Evolutionary conservation across 306 rosid genomes (phyloP).

Genomic region (Bauhinia variegata): DNA sequence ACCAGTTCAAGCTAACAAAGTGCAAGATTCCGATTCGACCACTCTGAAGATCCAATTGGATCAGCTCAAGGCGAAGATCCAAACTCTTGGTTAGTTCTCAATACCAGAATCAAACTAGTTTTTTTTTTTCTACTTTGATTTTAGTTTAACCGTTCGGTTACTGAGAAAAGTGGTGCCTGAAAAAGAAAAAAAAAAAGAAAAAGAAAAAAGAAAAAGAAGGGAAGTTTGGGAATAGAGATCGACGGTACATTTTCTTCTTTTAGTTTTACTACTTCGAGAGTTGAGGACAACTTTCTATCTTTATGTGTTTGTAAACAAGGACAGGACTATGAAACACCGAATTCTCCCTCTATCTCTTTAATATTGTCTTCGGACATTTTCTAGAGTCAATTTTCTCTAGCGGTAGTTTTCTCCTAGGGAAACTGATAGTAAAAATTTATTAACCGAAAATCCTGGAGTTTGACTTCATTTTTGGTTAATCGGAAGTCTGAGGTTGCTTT

Average conservation of each 20-base stretch:
- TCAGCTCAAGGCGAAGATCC: constrained; percentile 78
- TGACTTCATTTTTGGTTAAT: background rate
- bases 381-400: too few relatives aligned
- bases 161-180: background rate
- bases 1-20: constrained; percentile 28
- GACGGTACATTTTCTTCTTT: background rate
- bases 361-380: too few relatives aligned
- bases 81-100: constrained; percentile 60
- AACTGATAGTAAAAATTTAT: background rate
- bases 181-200: background rate
- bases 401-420: background rate
- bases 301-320: background rate
- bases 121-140: too few relatives aligned
- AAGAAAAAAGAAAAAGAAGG: background rate
- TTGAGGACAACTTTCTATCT: too few relatives aligned
- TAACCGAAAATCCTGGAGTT: background rate
- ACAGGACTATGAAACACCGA: constrained; percentile 4
- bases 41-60: constrained; percentile 70
- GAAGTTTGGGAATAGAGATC: background rate
- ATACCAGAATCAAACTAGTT: background rate
- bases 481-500: background rate
- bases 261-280: too few relatives aligned
- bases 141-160: too few relatives aligned
- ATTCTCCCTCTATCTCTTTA: too few relatives aligned
- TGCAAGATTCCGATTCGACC: constrained; percentile 53